These are phyloP conservation scores for Mycosphaerella sp. DNA, from an alignment of 2,329 filamentous ascomycete species.

Conservation along the genomic window DNA sequence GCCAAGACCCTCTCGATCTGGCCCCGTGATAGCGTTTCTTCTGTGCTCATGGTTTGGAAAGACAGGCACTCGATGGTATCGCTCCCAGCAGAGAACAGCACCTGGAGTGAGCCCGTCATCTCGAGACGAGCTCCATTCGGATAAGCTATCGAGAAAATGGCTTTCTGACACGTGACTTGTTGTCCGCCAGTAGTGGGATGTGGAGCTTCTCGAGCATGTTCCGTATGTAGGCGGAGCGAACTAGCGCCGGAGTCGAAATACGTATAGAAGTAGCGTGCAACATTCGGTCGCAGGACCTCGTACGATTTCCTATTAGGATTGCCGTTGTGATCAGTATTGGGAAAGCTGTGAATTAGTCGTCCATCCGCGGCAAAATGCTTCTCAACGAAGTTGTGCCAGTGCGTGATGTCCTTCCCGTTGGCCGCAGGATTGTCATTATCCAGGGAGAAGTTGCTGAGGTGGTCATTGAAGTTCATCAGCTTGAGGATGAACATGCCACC, in stretches of 20 bases:
- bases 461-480: conserved; percentile 52
- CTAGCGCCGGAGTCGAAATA: conserved; percentile 82
- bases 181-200: conserved; percentile 57
- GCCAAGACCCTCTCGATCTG: conserved; percentile 45
- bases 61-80: conserved; percentile 82
- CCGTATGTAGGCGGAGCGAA: conserved; percentile 78
- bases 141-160: conserved; percentile 86
- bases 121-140: conserved; percentile 60
- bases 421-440: conserved; percentile 33
- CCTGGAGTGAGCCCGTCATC: conserved; percentile 62
- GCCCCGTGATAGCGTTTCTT: conserved; percentile 74
- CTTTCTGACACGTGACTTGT: conserved; percentile 67
- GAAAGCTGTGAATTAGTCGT: conserved; percentile 54
- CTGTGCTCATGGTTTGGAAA: conserved; percentile 67
- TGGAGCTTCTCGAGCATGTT: conserved; percentile 55
- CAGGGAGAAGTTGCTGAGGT: conserved; percentile 48
- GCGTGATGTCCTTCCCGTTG: conserved; percentile 60
- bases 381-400: conserved; percentile 74
- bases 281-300: conserved; percentile 73
- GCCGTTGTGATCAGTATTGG: conserved; percentile 27
- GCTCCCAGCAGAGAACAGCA: conserved; percentile 64
- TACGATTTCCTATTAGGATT: conserved; percentile 62
- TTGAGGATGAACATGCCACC: conserved; percentile 45
- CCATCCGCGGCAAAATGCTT: conserved; percentile 75
- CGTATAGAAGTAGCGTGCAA: conserved; percentile 84